Percentiles rank a stretch among this genome's conserved stretches.
phyloP scores from a whole-genome alignment of 345 rosid genomes.

The Euphorbia tirucalli region DNA sequence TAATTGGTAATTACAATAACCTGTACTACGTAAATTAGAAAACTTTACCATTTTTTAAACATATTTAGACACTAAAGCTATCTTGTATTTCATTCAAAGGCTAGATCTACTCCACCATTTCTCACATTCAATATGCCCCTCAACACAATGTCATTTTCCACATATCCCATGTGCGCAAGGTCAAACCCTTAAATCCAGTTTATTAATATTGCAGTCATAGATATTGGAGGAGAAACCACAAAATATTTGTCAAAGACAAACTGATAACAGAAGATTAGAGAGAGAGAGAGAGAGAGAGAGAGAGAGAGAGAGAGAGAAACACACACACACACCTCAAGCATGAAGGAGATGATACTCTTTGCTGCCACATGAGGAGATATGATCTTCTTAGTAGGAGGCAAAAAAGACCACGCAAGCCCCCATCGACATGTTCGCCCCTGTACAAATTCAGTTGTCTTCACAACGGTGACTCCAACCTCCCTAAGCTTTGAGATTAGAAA shows the following conservation, averaged over 20 bases:
- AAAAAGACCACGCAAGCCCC: conserved; percentile 94
- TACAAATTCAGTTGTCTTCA: conserved; percentile 85
- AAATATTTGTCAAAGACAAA: neutral
- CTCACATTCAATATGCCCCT: neutral
- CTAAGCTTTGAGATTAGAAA: conserved; percentile 66
- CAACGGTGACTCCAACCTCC: conserved; percentile 62
- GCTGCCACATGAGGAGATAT: conserved; percentile 40
- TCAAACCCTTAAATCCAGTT: neutral
- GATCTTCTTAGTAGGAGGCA: conserved; percentile 62
- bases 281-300: neutral
- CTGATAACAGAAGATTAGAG: neutral
- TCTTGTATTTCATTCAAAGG: neutral
- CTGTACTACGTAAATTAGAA: too few relatives aligned
- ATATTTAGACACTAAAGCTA: neutral
- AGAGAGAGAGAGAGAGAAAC: too few relatives aligned
- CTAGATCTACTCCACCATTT: too few relatives aligned
- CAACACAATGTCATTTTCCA: neutral
- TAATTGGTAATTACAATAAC: too few relatives aligned
- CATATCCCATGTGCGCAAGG: neutral
- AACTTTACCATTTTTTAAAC: neutral
- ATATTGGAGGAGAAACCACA: neutral
- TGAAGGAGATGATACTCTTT: conserved; percentile 55
- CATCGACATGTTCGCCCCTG: conserved; percentile 90
- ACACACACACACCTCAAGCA: conserved; percentile 62
- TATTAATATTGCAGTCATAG: neutral